phyloP scores from a whole-genome alignment of 2,329 filamentous ascomycete genomes.

The Colletotrichum kahawae region DNA sequence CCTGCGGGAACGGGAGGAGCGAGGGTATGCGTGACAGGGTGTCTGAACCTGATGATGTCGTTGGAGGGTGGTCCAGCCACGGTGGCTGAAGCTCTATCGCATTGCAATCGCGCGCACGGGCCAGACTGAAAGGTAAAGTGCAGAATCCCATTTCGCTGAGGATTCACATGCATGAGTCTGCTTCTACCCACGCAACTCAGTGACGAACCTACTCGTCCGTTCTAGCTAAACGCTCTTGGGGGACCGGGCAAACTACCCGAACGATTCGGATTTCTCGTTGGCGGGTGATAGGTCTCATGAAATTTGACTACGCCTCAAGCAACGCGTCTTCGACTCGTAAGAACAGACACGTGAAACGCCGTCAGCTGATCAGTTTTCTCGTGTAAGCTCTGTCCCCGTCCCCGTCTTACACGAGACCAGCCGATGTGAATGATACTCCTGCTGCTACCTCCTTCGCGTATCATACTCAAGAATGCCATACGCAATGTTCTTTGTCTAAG shows the following conservation, averaged over 20 bases:
- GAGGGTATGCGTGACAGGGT: neutral
- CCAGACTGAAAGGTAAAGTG: neutral
- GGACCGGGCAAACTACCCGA: neutral
- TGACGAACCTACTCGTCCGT: neutral
- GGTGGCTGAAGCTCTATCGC: slow-evolving; percentile 23
- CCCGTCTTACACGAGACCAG: neutral
- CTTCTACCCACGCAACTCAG: neutral
- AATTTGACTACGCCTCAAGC: neutral
- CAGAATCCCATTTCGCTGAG: neutral
- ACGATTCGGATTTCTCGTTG: neutral
- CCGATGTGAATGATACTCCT: neutral
- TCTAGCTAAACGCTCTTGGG: neutral
- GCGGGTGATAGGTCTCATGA: neutral
- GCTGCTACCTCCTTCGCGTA: neutral
- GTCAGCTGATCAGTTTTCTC: neutral
- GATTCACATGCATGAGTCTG: neutral
- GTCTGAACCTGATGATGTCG: slow-evolving; percentile 21
- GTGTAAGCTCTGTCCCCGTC: neutral
- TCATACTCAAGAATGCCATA: neutral
- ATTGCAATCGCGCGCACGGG: slow-evolving; percentile 3
- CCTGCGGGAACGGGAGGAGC: neutral
- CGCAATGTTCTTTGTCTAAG: neutral
- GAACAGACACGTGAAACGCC: neutral
- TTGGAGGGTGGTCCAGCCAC: slow-evolving; percentile 20
- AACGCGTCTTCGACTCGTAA: neutral